phyloP scores from a whole-genome alignment of 75 land plant species.

The Cryptomeria japonica region DNA sequence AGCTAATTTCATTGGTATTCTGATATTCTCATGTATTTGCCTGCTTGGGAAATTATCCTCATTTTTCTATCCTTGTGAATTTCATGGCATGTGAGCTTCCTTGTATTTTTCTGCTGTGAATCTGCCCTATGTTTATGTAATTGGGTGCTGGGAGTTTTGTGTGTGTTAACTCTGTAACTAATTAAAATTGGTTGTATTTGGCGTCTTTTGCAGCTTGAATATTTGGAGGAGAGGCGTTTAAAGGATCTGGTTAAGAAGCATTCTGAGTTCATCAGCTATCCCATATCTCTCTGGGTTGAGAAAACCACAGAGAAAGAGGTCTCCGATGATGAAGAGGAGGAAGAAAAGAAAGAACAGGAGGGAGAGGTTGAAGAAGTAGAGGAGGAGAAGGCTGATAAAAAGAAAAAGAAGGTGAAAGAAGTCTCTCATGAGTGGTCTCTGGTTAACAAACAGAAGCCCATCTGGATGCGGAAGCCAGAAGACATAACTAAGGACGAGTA shows the following conservation, averaged over 20 bases:
- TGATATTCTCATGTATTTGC: too few species aligned
- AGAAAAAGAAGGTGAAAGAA: slow-evolving; percentile 34
- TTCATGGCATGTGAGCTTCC: too few species aligned
- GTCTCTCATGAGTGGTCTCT: slow-evolving; percentile 45
- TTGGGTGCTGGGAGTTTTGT: neutral
- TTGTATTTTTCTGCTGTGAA: too few species aligned
- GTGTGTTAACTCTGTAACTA: neutral
- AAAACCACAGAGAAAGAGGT: slow-evolving; percentile 36
- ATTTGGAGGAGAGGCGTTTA: slow-evolving; percentile 23
- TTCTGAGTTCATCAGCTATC: slow-evolving; percentile 27
- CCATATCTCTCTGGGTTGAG: slow-evolving; percentile 29
- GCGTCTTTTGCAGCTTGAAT: slow-evolving; percentile 23
- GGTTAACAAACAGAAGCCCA: slow-evolving; percentile 80
- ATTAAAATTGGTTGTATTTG: neutral
- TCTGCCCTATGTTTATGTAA: neutral
- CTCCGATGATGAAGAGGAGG: slow-evolving; percentile 38
- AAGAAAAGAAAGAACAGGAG: slow-evolving; percentile 58
- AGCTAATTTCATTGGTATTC: too few species aligned
- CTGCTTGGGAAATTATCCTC: too few species aligned
- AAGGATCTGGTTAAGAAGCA: slow-evolving; percentile 27
- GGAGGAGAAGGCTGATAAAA: slow-evolving; percentile 23
- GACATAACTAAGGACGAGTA: slow-evolving; percentile 79
- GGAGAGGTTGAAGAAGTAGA: slow-evolving; percentile 45
- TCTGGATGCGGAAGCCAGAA: slow-evolving; percentile 79
- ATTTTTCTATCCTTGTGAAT: too few species aligned